Conservation (phyloP, 2,329 filamentous ascomycete species). For the Aspergillus fumigatiaffinis region DNA sequence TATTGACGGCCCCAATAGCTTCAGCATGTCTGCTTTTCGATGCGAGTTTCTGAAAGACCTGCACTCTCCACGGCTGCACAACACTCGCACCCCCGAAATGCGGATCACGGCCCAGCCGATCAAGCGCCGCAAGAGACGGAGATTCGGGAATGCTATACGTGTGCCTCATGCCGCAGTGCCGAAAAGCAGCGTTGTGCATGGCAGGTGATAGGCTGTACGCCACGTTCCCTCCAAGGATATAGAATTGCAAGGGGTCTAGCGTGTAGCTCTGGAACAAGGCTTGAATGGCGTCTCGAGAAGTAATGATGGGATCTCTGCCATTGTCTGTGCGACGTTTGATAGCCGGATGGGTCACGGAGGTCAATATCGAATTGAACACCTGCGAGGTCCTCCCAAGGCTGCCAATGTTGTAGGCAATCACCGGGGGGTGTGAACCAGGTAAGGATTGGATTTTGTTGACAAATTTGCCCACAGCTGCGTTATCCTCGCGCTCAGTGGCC, state of each 20-base stretch:
- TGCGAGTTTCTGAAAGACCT: slow-evolving; percentile 34
- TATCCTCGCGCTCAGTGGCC: slow-evolving; percentile 35
- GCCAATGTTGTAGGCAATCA: slow-evolving; percentile 41
- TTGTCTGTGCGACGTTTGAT: slow-evolving; percentile 23
- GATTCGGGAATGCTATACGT: slow-evolving; percentile 37
- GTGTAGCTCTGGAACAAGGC: slow-evolving; percentile 41
- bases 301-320: slow-evolving; percentile 32
- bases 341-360: slow-evolving; percentile 39
- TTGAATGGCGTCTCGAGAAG: slow-evolving; percentile 34
- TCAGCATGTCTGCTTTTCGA: slow-evolving; percentile 41
- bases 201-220: slow-evolving; percentile 41
- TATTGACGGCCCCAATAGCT: slow-evolving; percentile 45
- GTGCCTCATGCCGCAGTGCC: slow-evolving; percentile 38
- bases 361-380: slow-evolving; percentile 40
- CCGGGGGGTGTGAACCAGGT: slow-evolving; percentile 26
- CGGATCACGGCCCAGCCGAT: slow-evolving; percentile 35
- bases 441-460: slow-evolving; percentile 32
- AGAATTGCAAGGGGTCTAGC: slow-evolving; percentile 41
- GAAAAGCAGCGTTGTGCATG: slow-evolving; percentile 43
- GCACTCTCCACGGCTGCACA: slow-evolving; percentile 43
- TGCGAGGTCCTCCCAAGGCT: slow-evolving; percentile 42
- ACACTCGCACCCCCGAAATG: slow-evolving; percentile 42
- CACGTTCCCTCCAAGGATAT: slow-evolving; percentile 40
- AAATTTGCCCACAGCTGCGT: slow-evolving; percentile 35
- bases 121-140: slow-evolving; percentile 34